Conservation (phyloP, 2,329 filamentous ascomycete genomes). For the Monilinia polystroma region DNA sequence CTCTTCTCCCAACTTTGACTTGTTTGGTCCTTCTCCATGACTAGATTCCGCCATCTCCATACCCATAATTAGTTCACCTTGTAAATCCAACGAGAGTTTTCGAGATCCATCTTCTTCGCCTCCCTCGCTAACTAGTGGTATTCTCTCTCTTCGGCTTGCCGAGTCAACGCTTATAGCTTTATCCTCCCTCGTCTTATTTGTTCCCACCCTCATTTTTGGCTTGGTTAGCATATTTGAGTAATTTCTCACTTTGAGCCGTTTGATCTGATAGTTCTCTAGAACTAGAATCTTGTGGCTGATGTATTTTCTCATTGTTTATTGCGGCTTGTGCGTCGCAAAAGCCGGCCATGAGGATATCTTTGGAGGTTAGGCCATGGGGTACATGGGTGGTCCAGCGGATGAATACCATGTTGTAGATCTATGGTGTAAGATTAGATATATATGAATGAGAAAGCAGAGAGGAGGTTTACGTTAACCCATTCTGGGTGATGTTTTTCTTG, state of each 20-base stretch:
- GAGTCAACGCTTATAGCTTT: not conserved
- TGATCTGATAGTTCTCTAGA: not conserved
- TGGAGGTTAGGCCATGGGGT: slow-evolving; percentile 62
- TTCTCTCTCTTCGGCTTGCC: too few species aligned
- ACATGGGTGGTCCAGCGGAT: slow-evolving; percentile 74
- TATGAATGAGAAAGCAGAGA: not conserved
- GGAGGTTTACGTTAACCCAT: slow-evolving; percentile 65
- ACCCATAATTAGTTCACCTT: too few species aligned
- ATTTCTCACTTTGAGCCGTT: not conserved
- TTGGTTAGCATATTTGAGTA: not conserved
- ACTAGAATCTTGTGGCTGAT: not conserved
- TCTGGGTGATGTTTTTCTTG: slow-evolving; percentile 70
- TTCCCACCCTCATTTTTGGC: not conserved
- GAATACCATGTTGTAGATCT: slow-evolving; percentile 69
- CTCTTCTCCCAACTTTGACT: too few species aligned
- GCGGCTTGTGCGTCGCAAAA: slow-evolving; percentile 49
- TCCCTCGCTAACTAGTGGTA: too few species aligned
- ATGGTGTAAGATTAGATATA: not conserved
- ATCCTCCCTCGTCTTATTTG: not conserved
- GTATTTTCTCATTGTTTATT: not conserved
- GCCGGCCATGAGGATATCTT: slow-evolving; percentile 61
- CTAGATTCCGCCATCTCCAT: too few species aligned
- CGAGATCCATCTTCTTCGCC: too few species aligned
- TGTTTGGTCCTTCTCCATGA: too few species aligned
- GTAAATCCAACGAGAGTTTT: too few species aligned